Evolutionary conservation across 1,284 basidiomycete species (phyloP).

Genomic region (Pascua sp.): DNA sequence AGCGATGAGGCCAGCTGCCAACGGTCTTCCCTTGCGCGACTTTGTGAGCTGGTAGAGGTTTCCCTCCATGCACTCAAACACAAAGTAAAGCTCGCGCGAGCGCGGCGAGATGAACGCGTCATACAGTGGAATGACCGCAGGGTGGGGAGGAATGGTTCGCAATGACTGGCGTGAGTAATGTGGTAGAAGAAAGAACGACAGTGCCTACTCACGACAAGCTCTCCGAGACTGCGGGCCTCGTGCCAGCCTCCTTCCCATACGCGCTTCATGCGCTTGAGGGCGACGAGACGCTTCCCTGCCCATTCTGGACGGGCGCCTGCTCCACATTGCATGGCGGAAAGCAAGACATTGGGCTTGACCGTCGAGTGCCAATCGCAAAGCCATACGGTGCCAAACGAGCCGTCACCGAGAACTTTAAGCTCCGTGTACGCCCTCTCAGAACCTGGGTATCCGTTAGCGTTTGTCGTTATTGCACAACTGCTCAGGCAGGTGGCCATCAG

Average conservation of each 20-base stretch:
- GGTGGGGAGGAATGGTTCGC: slow-evolving; percentile 87
- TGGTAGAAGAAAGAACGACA: not conserved
- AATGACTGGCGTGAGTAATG: slow-evolving; percentile 64
- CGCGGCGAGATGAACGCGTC: slow-evolving; percentile 95
- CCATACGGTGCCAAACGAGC: slow-evolving; percentile 96
- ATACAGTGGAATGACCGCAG: slow-evolving; percentile 97
- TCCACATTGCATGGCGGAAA: slow-evolving; percentile 85
- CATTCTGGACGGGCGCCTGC: slow-evolving; percentile 82
- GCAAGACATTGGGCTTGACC: slow-evolving; percentile 77
- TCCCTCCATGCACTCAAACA: slow-evolving; percentile 99
- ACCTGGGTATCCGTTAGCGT: slow-evolving; percentile 20
- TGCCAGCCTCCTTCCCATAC: slow-evolving; percentile 96
- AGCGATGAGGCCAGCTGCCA: slow-evolving; percentile 91
- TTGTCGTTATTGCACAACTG: not conserved
- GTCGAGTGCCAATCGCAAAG: slow-evolving; percentile 99
- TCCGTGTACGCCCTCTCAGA: slow-evolving; percentile 53
- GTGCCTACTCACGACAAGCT: slow-evolving; percentile 71
- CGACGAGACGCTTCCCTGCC: slow-evolving; percentile 89
- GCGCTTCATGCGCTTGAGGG: slow-evolving; percentile 98
- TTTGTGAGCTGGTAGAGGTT: slow-evolving; percentile 99
- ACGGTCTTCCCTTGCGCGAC: slow-evolving; percentile 84
- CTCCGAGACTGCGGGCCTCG: slow-evolving; percentile 91
- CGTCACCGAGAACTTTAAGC: slow-evolving; percentile 88
- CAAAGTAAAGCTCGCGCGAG: slow-evolving; percentile 95
- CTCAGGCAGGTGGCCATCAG: not conserved